These are phyloP conservation scores for Centella asiatica DNA, from an alignment of 129 eudicot genomes.

Conservation along the genomic window DNA sequence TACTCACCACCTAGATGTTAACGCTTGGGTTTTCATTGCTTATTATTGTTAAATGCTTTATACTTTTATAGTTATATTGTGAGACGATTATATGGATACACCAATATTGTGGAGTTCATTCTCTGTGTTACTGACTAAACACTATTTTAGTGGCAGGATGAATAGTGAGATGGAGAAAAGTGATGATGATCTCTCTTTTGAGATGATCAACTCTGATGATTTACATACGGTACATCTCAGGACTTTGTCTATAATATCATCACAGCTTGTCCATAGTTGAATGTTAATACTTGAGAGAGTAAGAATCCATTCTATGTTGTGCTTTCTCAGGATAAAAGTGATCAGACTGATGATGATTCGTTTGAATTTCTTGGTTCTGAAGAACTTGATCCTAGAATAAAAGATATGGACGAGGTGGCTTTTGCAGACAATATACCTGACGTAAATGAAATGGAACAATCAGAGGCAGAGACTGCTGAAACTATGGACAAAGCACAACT, in stretches of 20 bases:
- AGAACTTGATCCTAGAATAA: slow-evolving; percentile 14
- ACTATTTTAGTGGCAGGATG: too few species aligned
- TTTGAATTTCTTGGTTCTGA: slow-evolving; percentile 33
- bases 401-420: slow-evolving; percentile 16
- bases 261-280: too few species aligned
- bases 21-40: too few species aligned
- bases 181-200: slow-evolving; percentile 37
- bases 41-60: too few species aligned
- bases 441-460: neutral
- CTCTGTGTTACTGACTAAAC: too few species aligned
- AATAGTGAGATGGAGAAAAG: slow-evolving; percentile 22
- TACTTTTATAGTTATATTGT: too few species aligned
- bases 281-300: slow-evolving; percentile 2
- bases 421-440: slow-evolving; percentile 3
- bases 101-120: too few species aligned
- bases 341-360: slow-evolving; percentile 24
- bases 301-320: slow-evolving; percentile 14
- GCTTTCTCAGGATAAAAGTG: slow-evolving; percentile 14
- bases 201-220: slow-evolving; percentile 24
- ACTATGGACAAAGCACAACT: neutral
- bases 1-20: too few species aligned
- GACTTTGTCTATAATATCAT: neutral
- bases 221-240: slow-evolving; percentile 2
- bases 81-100: too few species aligned
- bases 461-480: slow-evolving; percentile 1